Base-by-base conservation (phyloP, 2,329 filamentous ascomycete species). In the Aspergillus sp. region DNA sequence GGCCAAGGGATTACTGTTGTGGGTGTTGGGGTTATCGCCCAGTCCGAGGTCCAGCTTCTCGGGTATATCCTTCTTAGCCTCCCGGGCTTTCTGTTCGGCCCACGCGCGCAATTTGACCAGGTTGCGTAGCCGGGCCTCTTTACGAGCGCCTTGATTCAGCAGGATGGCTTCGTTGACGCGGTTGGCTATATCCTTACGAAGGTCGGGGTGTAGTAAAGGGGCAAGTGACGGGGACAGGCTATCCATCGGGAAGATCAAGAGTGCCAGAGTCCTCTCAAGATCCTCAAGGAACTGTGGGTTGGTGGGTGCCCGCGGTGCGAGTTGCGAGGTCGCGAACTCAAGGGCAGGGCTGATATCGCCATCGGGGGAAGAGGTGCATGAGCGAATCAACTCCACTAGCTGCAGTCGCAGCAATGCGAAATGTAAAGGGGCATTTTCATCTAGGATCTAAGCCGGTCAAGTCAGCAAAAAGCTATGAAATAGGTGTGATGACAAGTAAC, bases 331-430 rank as follows among this genome's bases (percentile, higher is more conserved):
- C 1, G 95, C 95, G 77, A 99, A 99, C 60, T 88, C 87, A 55
- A 99, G 79, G 1, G 92, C 95, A 6, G 89, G 87, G 8, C 81
- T 86, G 57, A 96, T 92, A 68, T 96, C 91, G 30, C 87, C 86
- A 57, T 86, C 83, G 2, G 85, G 82, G 41, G 82, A 82, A 10
- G 84, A 81, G 58, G 86, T 91, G 76, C 90, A 92, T 42, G 81
- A 82, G 54, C 92, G 88, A 68, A 99, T 99, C 56, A 98, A 83
- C 79, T 99, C 95, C 58, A 99, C 90, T 5, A 99, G 84, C 75
- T 99, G 95, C 41, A 99, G 84, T 38, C 94, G 89, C 50, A 99
- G 82, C 4, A 99, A 82, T 1, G 91, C 87, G 76, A 99, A 99
- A 75, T 98, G 93, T 49, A 99, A 82, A 2, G 89, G 84, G 1